Conservation (phyloP, 176 grass and related monocot species). For the Poa annua region DNA sequence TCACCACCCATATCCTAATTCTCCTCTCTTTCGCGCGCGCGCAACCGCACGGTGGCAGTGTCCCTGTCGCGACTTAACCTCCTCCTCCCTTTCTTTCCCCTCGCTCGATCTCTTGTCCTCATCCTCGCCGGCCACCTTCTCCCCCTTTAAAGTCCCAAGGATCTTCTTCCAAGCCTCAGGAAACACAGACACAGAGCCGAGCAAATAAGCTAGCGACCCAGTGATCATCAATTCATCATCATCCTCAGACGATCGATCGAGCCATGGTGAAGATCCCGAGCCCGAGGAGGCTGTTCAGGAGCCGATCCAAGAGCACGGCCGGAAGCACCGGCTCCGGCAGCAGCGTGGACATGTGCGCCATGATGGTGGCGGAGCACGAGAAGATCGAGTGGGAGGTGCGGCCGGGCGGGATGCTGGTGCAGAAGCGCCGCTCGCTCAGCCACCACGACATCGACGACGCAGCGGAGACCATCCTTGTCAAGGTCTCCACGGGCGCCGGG, state of each 20-base stretch:
- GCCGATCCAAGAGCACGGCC: constrained; percentile 44
- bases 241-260: not conserved
- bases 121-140: not conserved
- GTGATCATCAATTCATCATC: not conserved
- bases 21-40: constrained; percentile 4
- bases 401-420: constrained; percentile 84
- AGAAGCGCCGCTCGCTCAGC: constrained; percentile 55
- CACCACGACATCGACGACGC: constrained; percentile 18
- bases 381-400: constrained; percentile 76
- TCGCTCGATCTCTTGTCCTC: constrained; percentile 37
- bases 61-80: constrained; percentile 49
- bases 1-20: constrained; percentile 41
- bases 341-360: constrained; percentile 48
- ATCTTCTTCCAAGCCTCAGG: not conserved
- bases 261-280: constrained; percentile 73
- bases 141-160: constrained; percentile 41
- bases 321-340: not conserved
- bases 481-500: constrained; percentile 52
- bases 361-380: constrained; percentile 52
- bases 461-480: constrained; percentile 43
- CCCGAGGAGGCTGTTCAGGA: constrained; percentile 79
- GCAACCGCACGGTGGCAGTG: constrained; percentile 40
- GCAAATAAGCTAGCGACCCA: not conserved
- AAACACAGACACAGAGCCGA: not conserved
- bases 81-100: constrained; percentile 20